These are phyloP conservation scores for Geranium brycei DNA, from an alignment of 345 rosid genomes.

Conservation along the genomic window DNA sequence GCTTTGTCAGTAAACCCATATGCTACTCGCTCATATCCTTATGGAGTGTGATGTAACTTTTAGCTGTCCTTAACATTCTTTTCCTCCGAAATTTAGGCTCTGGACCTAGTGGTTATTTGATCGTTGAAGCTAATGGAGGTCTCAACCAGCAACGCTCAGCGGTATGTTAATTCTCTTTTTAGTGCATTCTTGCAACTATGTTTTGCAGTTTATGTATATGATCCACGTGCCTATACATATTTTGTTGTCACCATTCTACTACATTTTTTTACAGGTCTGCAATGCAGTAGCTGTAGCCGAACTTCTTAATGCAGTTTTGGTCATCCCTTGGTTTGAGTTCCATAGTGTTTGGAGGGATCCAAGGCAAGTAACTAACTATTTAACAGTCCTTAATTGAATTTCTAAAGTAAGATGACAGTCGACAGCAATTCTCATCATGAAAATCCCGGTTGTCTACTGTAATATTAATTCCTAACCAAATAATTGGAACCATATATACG, in stretches of 20 bases:
- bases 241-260: constrained; percentile 5
- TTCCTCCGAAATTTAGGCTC: constrained; percentile 26
- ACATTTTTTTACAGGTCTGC: constrained; percentile 49
- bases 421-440: no score
- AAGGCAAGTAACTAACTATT: constrained; percentile 30
- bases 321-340: constrained; percentile 70
- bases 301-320: constrained; percentile 64
- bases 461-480: no score
- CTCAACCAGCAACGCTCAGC: constrained; percentile 97
- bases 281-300: constrained; percentile 97
- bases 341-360: constrained; percentile 82
- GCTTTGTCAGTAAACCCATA: no score
- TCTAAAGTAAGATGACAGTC: no score
- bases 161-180: constrained; percentile 25
- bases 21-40: no score
- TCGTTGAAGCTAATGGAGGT: constrained; percentile 88
- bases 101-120: constrained; percentile 53
- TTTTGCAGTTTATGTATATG: not conserved
- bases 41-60: no score
- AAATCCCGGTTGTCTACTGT: no score
- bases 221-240: not conserved
- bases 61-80: not conserved
- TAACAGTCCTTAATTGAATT: not conserved
- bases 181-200: not conserved
- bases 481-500: no score